Evolutionary conservation across 345 rosid species (phyloP).

Genomic region (Sisymbrium irio): DNA sequence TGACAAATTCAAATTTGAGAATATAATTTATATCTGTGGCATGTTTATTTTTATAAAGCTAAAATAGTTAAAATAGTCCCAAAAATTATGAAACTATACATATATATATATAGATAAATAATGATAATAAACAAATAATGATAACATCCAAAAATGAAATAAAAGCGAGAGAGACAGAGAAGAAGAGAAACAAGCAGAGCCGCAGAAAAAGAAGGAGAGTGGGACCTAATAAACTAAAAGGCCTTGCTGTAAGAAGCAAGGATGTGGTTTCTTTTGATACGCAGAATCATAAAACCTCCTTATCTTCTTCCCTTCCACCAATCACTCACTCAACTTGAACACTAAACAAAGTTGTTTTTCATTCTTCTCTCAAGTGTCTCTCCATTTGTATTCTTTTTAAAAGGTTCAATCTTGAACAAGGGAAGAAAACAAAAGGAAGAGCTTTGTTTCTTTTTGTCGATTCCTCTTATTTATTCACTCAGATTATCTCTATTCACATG

Average conservation of each 20-base stretch:
- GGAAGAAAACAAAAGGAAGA: constrained; percentile 1
- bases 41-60: too few species aligned
- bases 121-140: not conserved
- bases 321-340: constrained; percentile 14
- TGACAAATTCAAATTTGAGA: too few species aligned
- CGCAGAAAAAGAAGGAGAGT: constrained; percentile 25
- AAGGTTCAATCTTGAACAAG: not conserved
- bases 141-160: not conserved
- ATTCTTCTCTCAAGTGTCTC: constrained; percentile 2
- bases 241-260: constrained; percentile 11
- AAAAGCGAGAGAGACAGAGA: constrained; percentile 12
- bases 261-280: constrained; percentile 31
- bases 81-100: too few species aligned
- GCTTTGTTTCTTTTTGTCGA: not conserved
- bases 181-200: constrained; percentile 28
- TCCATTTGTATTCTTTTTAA: not conserved
- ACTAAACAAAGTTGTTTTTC: not conserved
- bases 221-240: not conserved
- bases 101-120: too few species aligned
- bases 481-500: constrained; percentile 39
- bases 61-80: too few species aligned
- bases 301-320: constrained; percentile 27
- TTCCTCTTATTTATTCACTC: not conserved
- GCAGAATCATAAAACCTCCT: constrained; percentile 2
- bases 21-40: too few species aligned